Percentiles rank a stretch among this genome's conserved stretches.
Conservation (phyloP, 2,329 filamentous ascomycete genomes). For the Ophiostoma himal-ulmi region DNA sequence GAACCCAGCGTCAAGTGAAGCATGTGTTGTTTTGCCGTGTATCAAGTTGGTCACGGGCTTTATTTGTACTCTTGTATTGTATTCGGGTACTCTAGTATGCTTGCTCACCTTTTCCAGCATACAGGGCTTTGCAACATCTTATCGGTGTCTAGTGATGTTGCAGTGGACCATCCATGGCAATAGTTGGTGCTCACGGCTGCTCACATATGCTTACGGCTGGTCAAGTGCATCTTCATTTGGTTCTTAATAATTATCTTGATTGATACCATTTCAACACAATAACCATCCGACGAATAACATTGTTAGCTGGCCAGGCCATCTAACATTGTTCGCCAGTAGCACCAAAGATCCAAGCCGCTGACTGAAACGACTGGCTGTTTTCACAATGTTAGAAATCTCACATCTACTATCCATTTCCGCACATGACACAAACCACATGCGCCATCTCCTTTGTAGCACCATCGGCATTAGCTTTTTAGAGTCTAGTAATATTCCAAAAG, state of each 20-base stretch:
- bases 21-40: neutral
- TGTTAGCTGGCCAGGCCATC: neutral
- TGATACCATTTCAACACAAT: neutral
- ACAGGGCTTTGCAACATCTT: neutral
- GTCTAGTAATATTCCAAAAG: neutral
- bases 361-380: neutral
- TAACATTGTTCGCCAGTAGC: neutral
- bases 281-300: neutral
- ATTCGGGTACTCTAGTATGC: neutral
- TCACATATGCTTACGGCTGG: neutral
- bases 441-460: neutral
- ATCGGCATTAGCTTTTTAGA: neutral
- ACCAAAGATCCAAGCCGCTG: neutral
- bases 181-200: neutral
- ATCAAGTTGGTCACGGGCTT: neutral
- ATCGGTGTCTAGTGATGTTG: neutral
- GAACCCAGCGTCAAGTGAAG: slow-evolving; percentile 11
- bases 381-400: neutral
- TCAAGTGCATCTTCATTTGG: neutral
- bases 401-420: slow-evolving; percentile 4
- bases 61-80: neutral
- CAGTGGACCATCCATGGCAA: neutral
- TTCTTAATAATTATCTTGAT: neutral
- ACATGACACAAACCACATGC: slow-evolving; percentile 13
- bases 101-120: neutral